A percentile compares a stretch with the other conserved stretches of the same genome.
Evolutionary conservation across 1,139 yeast genomes (phyloP).

Genomic region (Geotrichum candidum): DNA sequence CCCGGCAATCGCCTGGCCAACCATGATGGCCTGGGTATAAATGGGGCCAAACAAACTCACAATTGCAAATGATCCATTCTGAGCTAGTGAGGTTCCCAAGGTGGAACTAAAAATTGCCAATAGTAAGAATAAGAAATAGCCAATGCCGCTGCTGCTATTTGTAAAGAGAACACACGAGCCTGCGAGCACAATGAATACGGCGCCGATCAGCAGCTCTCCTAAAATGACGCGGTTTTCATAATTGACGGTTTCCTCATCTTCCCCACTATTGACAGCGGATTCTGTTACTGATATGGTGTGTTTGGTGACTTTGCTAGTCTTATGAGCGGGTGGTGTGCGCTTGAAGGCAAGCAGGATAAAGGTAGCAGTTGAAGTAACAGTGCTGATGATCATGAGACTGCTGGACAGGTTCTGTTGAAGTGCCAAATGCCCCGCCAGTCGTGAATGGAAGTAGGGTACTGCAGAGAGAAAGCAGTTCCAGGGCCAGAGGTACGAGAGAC

Average conservation of each 20-base stretch:
- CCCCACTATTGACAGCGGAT: slow-evolving; percentile 33
- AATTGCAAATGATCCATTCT: slow-evolving; percentile 85
- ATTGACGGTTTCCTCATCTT: slow-evolving; percentile 52
- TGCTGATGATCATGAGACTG: slow-evolving; percentile 85
- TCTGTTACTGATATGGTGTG: background rate
- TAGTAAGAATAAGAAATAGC: slow-evolving; percentile 42
- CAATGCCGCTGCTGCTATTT: slow-evolving; percentile 35
- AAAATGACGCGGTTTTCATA: slow-evolving; percentile 53
- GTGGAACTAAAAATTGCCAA: slow-evolving; percentile 41
- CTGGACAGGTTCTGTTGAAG: slow-evolving; percentile 54
- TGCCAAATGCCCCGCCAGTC: slow-evolving; percentile 2
- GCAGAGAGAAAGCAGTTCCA: slow-evolving; percentile 93
- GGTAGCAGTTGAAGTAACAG: slow-evolving; percentile 58
- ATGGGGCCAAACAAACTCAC: slow-evolving; percentile 73
- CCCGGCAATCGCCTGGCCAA: slow-evolving; percentile 93
- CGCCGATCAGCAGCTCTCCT: slow-evolving; percentile 55
- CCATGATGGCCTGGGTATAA: slow-evolving; percentile 84
- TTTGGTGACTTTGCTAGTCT: background rate
- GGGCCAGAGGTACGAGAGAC: slow-evolving; percentile 63
- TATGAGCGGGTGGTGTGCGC: background rate
- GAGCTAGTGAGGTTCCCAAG: slow-evolving; percentile 59
- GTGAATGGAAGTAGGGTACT: slow-evolving; percentile 55
- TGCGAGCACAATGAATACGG: slow-evolving; percentile 46
- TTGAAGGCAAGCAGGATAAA: slow-evolving; percentile 52
- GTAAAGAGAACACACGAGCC: slow-evolving; percentile 31